These are phyloP conservation scores for Pyrus bretschneideri DNA, from an alignment of 306 rosid genomes.

Conservation along the genomic window DNA sequence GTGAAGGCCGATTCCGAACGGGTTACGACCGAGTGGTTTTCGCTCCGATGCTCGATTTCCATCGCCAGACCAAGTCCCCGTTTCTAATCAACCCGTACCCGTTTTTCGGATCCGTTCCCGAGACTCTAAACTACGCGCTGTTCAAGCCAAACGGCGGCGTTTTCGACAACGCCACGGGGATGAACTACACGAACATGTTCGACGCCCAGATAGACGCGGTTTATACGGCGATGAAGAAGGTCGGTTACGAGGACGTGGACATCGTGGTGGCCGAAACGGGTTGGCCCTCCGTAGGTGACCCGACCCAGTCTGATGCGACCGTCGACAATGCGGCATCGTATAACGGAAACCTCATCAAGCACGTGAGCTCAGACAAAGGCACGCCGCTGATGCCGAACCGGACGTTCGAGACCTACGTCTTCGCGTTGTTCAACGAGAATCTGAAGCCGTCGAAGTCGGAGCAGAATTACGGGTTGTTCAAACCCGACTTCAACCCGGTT, in stretches of 20 bases:
- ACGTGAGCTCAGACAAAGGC: constrained; percentile 65
- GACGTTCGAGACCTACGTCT: constrained; percentile 58
- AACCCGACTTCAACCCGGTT: constrained; percentile 57
- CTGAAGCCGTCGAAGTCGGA: constrained; percentile 58
- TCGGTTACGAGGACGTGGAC: constrained; percentile 71
- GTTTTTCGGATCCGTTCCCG: constrained; percentile 46
- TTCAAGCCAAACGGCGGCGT: constrained; percentile 66
- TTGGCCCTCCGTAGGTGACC: constrained; percentile 80
- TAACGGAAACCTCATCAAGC: constrained; percentile 59
- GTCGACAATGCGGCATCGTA: constrained; percentile 60
- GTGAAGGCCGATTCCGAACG: constrained; percentile 47
- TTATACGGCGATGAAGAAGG: constrained; percentile 71
- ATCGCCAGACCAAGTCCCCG: constrained; percentile 49
- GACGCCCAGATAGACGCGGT: constrained; percentile 90
- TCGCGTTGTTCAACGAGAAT: constrained; percentile 71
- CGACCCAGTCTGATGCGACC: constrained; percentile 52
- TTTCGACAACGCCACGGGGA: constrained; percentile 47
- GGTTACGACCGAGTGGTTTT: constrained; percentile 60
- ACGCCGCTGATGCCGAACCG: constrained; percentile 79
- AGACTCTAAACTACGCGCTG: constrained; percentile 44
- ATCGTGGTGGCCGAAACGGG: constrained; percentile 75
- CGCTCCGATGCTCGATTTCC: constrained; percentile 64
- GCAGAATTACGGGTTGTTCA: constrained; percentile 70
- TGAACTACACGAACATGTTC: constrained; percentile 77
- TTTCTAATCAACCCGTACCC: constrained; percentile 85